Percentiles rank a stretch among this genome's conserved stretches.
Evolutionary conservation across 1,284 basidiomycete genomes (phyloP).

Genomic region (Rhodotorula sp.): DNA sequence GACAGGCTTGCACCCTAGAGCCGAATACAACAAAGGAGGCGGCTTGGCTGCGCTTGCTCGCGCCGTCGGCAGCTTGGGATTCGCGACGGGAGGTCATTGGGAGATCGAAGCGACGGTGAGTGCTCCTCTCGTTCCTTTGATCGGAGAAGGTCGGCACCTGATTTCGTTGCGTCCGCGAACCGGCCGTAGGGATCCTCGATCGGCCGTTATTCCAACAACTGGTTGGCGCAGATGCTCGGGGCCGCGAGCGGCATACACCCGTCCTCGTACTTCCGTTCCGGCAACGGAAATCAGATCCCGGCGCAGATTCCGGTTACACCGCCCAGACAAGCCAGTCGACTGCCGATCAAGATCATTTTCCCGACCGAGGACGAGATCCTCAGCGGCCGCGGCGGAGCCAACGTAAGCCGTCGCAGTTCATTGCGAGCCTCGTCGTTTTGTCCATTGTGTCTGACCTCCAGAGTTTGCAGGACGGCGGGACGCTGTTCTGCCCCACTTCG

Average conservation of each 20-base stretch:
- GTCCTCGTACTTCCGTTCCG: conserved; percentile 11
- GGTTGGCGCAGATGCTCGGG: conserved; percentile 29
- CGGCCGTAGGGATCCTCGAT: conserved; percentile 31
- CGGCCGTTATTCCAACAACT: conserved; percentile 24
- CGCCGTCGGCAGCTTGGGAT: conserved; percentile 19
- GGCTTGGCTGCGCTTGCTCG: conserved; percentile 29
- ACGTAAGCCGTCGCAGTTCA: conserved; percentile 1
- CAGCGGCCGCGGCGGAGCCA: conserved; percentile 4
- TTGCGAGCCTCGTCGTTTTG: too few species aligned
- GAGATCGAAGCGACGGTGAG: conserved; percentile 30
- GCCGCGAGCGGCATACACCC: conserved; percentile 26
- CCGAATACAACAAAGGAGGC: conserved; percentile 19
- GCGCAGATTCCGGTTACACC: neutral
- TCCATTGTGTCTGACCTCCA: neutral
- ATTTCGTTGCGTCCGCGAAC: too few species aligned
- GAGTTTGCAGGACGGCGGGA: conserved; percentile 22
- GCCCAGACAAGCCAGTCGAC: neutral
- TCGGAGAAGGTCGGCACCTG: neutral
- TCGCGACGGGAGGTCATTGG: conserved; percentile 24
- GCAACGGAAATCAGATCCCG: neutral
- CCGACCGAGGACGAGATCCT: conserved; percentile 30
- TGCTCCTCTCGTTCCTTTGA: neutral
- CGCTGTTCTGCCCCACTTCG: conserved; percentile 31
- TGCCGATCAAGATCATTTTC: conserved; percentile 36
- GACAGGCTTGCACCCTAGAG: neutral